phyloP scores from a whole-genome alignment of 768 basidiomycete genomes.

The Rhizopogon roseolus region DNA sequence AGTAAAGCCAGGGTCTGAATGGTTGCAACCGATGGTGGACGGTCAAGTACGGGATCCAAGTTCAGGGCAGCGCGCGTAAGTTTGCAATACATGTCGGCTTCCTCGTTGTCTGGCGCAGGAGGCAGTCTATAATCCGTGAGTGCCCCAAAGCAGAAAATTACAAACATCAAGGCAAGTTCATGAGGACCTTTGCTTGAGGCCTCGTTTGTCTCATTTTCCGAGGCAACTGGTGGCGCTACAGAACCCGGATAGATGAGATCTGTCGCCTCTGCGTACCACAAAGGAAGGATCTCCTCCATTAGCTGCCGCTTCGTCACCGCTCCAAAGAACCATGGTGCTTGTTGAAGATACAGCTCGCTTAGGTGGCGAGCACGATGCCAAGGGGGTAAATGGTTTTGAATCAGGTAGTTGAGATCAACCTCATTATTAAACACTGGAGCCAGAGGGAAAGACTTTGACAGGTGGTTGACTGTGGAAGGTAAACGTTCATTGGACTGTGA shows the following conservation, averaged over 20 bases:
- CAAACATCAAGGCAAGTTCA: conserved; percentile 58
- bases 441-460: conserved; percentile 47
- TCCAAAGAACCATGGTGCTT: conserved; percentile 78
- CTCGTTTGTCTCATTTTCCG: conserved; percentile 8
- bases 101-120: conserved; percentile 45
- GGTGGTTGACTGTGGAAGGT: conserved; percentile 16
- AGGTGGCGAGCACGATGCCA: conserved; percentile 56
- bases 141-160: conserved; percentile 60
- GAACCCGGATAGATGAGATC: conserved; percentile 21
- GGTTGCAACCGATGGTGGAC: conserved; percentile 67
- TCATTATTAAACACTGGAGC: conserved; percentile 29
- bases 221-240: conserved; percentile 13
- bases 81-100: conserved; percentile 51
- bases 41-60: conserved; percentile 63
- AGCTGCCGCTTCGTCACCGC: conserved; percentile 61
- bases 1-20: conserved; percentile 64
- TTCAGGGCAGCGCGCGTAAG: conserved; percentile 62
- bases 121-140: conserved; percentile 51
- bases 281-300: conserved; percentile 58
- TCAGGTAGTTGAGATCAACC: conserved; percentile 42
- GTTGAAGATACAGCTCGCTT: conserved; percentile 67
- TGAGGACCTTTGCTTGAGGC: conserved; percentile 36
- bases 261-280: conserved; percentile 55
- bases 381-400: conserved; percentile 49
- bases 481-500: conserved; percentile 7